phyloP scores from a whole-genome alignment of 169 alveolate genomes.

The Eimeria acervulina region DNA sequence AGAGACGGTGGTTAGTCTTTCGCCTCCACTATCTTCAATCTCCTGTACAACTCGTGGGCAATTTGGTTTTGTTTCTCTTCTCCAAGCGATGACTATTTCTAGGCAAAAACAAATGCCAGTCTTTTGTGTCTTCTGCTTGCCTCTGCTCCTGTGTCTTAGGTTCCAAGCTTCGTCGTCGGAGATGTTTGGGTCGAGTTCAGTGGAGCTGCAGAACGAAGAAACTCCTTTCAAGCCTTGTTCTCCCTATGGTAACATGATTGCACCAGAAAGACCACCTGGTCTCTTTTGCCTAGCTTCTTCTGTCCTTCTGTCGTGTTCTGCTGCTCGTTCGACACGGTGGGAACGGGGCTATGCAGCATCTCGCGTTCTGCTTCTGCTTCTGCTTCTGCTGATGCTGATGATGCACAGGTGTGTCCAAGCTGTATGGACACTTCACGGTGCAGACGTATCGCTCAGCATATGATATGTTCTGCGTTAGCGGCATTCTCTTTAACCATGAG shows the following conservation, averaged over 20 bases:
- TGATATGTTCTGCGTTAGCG: conserved; percentile 89
- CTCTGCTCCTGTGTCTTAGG: conserved; percentile 53
- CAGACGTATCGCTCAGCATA: conserved; percentile 89
- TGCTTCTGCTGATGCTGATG: conserved; percentile 5
- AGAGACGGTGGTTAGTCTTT: background rate
- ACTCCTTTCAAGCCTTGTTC: conserved; percentile 94
- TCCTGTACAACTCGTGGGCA: background rate
- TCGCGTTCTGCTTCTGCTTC: background rate
- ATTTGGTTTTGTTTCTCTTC: background rate
- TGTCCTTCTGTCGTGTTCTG: background rate
- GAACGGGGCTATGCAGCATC: background rate
- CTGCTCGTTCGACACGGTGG: background rate
- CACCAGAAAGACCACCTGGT: background rate
- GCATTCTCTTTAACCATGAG: conserved; percentile 92
- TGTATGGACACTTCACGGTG: conserved; percentile 88
- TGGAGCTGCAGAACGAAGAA: conserved; percentile 86
- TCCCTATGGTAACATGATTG: conserved; percentile 92
- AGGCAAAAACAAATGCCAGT: too few relatives aligned
- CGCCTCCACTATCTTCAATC: background rate
- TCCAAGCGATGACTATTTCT: background rate
- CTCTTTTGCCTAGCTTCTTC: background rate
- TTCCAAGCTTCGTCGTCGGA: conserved; percentile 92
- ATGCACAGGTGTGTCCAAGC: conserved; percentile 86
- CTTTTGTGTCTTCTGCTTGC: background rate
- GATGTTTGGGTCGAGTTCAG: conserved; percentile 87